Evolutionary conservation across 768 basidiomycete species (phyloP).

Genomic region (Vararia minispora): DNA sequence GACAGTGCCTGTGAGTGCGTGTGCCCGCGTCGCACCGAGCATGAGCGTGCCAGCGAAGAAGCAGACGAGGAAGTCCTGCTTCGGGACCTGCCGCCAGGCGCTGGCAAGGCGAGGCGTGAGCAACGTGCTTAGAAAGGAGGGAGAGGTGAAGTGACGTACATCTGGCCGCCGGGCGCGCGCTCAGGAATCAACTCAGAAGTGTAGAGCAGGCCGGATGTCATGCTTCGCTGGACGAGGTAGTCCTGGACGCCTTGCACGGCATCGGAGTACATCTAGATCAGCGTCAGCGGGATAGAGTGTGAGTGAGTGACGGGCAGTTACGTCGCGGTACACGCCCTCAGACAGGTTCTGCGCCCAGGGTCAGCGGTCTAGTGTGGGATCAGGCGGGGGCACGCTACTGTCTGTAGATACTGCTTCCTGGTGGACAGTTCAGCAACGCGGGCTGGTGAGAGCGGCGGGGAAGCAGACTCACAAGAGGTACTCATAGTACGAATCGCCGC

Average conservation of each 20-base stretch:
- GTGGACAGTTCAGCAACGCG: slow-evolving; percentile 7
- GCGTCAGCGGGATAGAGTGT: not conserved
- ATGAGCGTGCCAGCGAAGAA: slow-evolving; percentile 90
- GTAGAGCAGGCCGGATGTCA: slow-evolving; percentile 50
- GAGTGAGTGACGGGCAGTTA: slow-evolving; percentile 21
- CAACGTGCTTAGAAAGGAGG: not conserved
- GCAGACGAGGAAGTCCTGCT: slow-evolving; percentile 94
- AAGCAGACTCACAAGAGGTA: slow-evolving; percentile 55
- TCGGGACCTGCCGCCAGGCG: slow-evolving; percentile 65
- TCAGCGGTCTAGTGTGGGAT: too few species aligned
- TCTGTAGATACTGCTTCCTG: slow-evolving; percentile 74
- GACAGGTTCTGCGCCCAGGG: slow-evolving; percentile 42
- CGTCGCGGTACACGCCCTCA: slow-evolving; percentile 69
- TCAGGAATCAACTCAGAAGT: slow-evolving; percentile 76
- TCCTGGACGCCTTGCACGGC: slow-evolving; percentile 76
- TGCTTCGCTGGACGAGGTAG: slow-evolving; percentile 58
- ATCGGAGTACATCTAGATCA: slow-evolving; percentile 74
- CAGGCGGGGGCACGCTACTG: slow-evolving; percentile 24
- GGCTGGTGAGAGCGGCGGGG: slow-evolving; percentile 4
- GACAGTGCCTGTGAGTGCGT: slow-evolving; percentile 38
- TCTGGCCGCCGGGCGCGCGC: slow-evolving; percentile 18
- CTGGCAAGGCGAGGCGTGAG: slow-evolving; percentile 23
- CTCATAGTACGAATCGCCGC: slow-evolving; percentile 93
- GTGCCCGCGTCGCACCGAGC: slow-evolving; percentile 71
- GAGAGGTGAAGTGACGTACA: slow-evolving; percentile 21